phyloP scores from a whole-genome alignment of 805 yeast genomes.

The Candida chauliodis region DNA sequence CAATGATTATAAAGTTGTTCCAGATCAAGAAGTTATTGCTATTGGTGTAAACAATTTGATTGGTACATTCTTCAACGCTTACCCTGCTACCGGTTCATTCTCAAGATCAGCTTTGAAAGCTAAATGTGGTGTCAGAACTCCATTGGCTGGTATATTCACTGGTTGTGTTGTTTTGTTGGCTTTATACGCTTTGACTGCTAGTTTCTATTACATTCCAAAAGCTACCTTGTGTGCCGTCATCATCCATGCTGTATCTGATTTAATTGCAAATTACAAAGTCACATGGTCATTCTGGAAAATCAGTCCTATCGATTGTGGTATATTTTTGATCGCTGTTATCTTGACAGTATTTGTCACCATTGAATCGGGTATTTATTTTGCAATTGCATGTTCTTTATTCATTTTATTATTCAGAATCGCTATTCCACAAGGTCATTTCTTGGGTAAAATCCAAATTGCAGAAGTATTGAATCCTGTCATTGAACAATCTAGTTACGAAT shows the following conservation, averaged over 20 bases:
- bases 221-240: conserved; percentile 85
- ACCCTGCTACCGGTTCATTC: conserved; percentile 95
- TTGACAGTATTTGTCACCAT: conserved; percentile 75
- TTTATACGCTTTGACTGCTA: conserved; percentile 74
- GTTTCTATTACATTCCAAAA: conserved; percentile 87
- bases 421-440: conserved; percentile 75
- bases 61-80: conserved; percentile 90
- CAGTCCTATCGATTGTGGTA: conserved; percentile 69
- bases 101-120: conserved; percentile 92
- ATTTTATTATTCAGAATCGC: conserved; percentile 69
- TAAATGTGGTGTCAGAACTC: conserved; percentile 93
- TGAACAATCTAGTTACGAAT: conserved; percentile 14
- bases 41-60: conserved; percentile 88
- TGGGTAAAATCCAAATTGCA: conserved; percentile 72
- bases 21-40: conserved; percentile 92
- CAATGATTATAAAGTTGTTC: conserved; percentile 85
- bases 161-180: conserved; percentile 88
- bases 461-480: conserved; percentile 66
- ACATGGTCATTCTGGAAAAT: conserved; percentile 69
- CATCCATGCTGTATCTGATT: conserved; percentile 89
- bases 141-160: conserved; percentile 86
- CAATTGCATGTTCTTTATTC: conserved; percentile 80
- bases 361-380: conserved; percentile 89
- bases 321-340: conserved; percentile 69
- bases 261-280: conserved; percentile 66